Evolutionary conservation across 257 asterid species (phyloP), one percentile per base, ranked within the genome.

Genomic region (Prunella vulgaris): DNA sequence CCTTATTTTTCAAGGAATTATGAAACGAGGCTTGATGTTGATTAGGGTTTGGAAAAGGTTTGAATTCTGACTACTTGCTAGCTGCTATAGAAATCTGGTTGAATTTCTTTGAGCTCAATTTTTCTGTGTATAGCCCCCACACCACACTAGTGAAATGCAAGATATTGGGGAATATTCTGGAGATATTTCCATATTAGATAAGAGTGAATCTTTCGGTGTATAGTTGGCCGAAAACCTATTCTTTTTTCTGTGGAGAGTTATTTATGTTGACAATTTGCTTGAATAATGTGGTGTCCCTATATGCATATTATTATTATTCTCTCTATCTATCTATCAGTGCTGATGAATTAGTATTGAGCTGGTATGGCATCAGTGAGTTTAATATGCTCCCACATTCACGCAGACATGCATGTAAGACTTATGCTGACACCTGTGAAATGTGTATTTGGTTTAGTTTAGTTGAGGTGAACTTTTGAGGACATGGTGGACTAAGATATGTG

Each of bases 401-500:
- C 49, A 4, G 17, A 15, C 33, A 2, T 17, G 27, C 33, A 24
- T n/a, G 38, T 44, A 56, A 2, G 7, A 18, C 4, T 24, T 25
- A 21, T 75, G 65, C 70, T 60, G 42, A 21, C 33, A 38, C 64
- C 32, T n/a, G 38, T 63, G 62, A 53, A 30, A 30, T 40, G 52
- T 46, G 65, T 37, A 15, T 40, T 64, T 20, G 21, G 49, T 48
- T 13, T 54, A 54, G 40, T 35, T 72, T 63, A 32, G 44, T 60
- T 37, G 69, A 12, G 40, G 68, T 25, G 56, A 69, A 71, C 44
- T 59, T 71, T 60, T 71, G 35, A 10, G 38, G 65, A 27, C 33
- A 18, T 48, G 73, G 33, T 74, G 75, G 54, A 78, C 59, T 75
- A 62, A 67, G 24, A 24, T 67, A 24, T 57, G 18, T 24, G 73